These are phyloP conservation scores for Podospora didyma DNA, from an alignment of 495 filamentous ascomycete species.

Conservation along the genomic window DNA sequence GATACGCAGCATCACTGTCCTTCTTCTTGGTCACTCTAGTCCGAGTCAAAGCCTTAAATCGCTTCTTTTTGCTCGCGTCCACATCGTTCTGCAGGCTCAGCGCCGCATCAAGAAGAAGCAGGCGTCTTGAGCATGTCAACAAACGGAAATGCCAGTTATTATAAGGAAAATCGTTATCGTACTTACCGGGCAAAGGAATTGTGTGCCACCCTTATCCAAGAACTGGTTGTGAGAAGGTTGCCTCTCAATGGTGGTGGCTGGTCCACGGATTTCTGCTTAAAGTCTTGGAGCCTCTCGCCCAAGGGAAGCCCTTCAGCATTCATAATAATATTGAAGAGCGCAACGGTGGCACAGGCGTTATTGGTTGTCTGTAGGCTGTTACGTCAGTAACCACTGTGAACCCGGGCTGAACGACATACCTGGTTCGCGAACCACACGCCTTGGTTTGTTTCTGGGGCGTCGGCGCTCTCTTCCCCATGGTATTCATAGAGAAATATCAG, in stretches of 20 bases:
- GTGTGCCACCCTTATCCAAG: slow-evolving; percentile 74
- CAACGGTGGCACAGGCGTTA: slow-evolving; percentile 85
- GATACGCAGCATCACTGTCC: slow-evolving; percentile 54
- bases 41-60: slow-evolving; percentile 12
- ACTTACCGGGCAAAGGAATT: slow-evolving; percentile 80
- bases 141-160: slow-evolving; percentile 23
- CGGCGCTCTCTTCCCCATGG: slow-evolving; percentile 47
- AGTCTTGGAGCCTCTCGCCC: slow-evolving; percentile 60
- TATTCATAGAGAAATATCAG: slow-evolving; percentile 81
- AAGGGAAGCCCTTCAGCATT: slow-evolving; percentile 62
- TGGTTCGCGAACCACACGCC: slow-evolving; percentile 95
- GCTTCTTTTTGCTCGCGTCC: slow-evolving; percentile 41
- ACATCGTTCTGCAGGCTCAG: slow-evolving; percentile 62
- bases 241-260: slow-evolving; percentile 73
- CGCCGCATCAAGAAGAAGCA: slow-evolving; percentile 77
- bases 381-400: background rate
- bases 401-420: slow-evolving; percentile 38
- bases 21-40: slow-evolving; percentile 12
- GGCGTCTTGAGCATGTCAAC: slow-evolving; percentile 35
- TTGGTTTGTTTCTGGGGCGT: slow-evolving; percentile 46
- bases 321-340: slow-evolving; percentile 86
- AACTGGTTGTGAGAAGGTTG: slow-evolving; percentile 65
- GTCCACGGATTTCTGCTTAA: slow-evolving; percentile 65
- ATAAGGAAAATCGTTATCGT: background rate
- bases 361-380: slow-evolving; percentile 59